A percentile compares a stretch with the other conserved stretches of the same genome.
Evolutionary conservation across 139 green algal species (phyloP).

Genomic region (Chlorella ohadii): DNA sequence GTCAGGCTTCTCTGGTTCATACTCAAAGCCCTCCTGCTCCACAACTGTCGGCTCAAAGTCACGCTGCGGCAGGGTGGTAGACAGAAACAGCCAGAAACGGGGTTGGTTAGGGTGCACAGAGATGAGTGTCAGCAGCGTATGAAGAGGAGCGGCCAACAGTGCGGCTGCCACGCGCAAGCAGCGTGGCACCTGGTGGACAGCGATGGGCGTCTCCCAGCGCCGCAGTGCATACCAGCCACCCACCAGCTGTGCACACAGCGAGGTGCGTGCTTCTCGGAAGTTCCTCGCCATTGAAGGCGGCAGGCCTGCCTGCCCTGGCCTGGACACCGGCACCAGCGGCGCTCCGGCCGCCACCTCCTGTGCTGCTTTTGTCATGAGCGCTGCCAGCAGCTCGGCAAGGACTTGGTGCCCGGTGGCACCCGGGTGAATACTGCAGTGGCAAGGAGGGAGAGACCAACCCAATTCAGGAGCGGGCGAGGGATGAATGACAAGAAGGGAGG

Average conservation of each 20-base stretch:
- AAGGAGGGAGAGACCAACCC: background rate
- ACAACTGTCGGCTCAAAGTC: background rate
- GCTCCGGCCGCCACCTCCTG: background rate
- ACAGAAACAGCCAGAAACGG: too few species aligned
- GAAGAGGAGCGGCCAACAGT: too few species aligned
- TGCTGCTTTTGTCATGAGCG: background rate
- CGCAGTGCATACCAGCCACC: too few species aligned
- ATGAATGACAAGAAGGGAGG: background rate
- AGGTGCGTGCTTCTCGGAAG: background rate
- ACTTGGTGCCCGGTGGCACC: conserved; percentile 9
- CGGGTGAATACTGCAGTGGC: conserved; percentile 10
- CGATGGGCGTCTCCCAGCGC: too few species aligned
- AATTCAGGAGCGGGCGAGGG: background rate
- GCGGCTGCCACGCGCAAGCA: too few species aligned
- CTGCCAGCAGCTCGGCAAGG: conserved; percentile 14
- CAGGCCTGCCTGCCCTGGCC: conserved; percentile 7
- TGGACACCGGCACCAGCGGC: too few species aligned
- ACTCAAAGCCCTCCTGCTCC: background rate
- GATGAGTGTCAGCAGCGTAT: too few species aligned
- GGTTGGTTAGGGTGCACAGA: too few species aligned
- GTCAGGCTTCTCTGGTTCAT: background rate
- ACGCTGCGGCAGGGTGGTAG: background rate
- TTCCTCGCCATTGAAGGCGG: conserved; percentile 1
- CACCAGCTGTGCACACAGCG: conserved; percentile 14
- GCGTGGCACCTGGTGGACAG: too few species aligned